Percentiles rank a stretch among this genome's conserved stretches.
Conservation (phyloP, 2,329 filamentous ascomycete species). For the Clarireedia sp. region DNA sequence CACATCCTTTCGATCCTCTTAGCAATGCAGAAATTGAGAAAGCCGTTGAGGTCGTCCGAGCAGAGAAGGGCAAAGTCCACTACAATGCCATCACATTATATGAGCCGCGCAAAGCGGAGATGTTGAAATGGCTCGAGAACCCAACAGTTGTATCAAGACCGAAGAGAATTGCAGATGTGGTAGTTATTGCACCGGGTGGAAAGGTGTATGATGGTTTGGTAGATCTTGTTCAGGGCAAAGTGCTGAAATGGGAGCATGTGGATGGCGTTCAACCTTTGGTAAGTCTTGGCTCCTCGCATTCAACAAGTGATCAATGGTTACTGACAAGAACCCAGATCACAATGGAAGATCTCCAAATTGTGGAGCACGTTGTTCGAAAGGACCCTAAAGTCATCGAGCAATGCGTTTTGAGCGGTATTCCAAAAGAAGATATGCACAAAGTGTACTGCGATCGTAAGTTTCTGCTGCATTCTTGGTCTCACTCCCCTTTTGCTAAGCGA, state of each 20-base stretch:
- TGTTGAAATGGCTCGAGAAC: constrained; percentile 69
- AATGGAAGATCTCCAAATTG: constrained; percentile 78
- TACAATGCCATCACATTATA: constrained; percentile 83
- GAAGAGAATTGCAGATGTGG: constrained; percentile 68
- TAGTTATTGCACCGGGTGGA: constrained; percentile 70
- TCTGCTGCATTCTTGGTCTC: neutral
- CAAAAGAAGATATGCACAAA: constrained; percentile 81
- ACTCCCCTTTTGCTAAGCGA: constrained; percentile 14
- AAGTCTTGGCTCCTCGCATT: constrained; percentile 23
- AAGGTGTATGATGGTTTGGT: constrained; percentile 79
- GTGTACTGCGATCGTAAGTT: constrained; percentile 79
- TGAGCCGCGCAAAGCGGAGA: constrained; percentile 78
- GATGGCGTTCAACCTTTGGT: constrained; percentile 76
- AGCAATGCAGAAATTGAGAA: constrained; percentile 63
- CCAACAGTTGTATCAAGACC: constrained; percentile 55
- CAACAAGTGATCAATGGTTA: neutral
- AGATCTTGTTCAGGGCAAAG: constrained; percentile 57
- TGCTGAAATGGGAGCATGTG: constrained; percentile 67
- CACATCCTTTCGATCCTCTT: constrained; percentile 75
- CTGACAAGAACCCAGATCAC: constrained; percentile 53
- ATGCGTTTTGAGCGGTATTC: constrained; percentile 74
- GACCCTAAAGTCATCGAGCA: constrained; percentile 87
- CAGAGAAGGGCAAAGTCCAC: constrained; percentile 61
- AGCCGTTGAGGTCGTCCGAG: constrained; percentile 59
- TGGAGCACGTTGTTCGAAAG: constrained; percentile 67